Conservation (phyloP, 2,329 filamentous ascomycete genomes). For the Fonsecaea nubica region DNA sequence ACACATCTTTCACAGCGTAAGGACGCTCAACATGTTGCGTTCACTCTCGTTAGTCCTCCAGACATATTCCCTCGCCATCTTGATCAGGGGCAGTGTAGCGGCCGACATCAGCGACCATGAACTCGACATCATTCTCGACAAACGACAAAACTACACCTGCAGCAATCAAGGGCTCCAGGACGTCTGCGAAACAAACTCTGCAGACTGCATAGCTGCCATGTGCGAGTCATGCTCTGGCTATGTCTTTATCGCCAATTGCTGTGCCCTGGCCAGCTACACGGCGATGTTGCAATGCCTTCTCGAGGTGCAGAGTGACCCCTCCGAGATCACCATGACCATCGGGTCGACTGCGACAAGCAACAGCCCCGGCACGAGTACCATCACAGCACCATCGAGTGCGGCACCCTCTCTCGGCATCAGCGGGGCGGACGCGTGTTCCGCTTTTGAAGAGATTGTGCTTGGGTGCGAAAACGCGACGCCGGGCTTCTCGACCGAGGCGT, state of each 20-base stretch:
- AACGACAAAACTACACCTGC: conserved; percentile 9
- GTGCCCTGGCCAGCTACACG: not conserved
- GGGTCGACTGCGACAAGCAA: not conserved
- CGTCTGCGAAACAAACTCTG: conserved; percentile 5
- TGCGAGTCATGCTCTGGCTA: conserved; percentile 9
- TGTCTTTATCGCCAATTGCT: conserved; percentile 5
- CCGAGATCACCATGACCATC: not conserved
- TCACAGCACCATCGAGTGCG: not conserved
- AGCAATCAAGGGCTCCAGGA: not conserved
- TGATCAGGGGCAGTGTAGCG: not conserved
- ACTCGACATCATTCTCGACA: not conserved
- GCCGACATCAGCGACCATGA: not conserved
- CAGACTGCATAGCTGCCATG: not conserved
- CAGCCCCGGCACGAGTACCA: not conserved
- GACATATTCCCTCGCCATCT: not conserved
- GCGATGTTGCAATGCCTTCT: conserved; percentile 4
- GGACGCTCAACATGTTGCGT: not conserved
- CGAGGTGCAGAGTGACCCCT: not conserved
- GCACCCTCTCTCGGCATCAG: not conserved
- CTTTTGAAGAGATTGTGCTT: conserved; percentile 72
- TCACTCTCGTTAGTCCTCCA: not conserved
- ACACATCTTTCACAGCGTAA: not conserved
- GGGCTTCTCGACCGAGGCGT: conserved; percentile 1
- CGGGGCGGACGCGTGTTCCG: not conserved
- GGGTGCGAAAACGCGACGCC: conserved; percentile 85